phyloP scores from a whole-genome alignment of 2,329 filamentous ascomycete genomes.

The Pezicula carpinea region DNA sequence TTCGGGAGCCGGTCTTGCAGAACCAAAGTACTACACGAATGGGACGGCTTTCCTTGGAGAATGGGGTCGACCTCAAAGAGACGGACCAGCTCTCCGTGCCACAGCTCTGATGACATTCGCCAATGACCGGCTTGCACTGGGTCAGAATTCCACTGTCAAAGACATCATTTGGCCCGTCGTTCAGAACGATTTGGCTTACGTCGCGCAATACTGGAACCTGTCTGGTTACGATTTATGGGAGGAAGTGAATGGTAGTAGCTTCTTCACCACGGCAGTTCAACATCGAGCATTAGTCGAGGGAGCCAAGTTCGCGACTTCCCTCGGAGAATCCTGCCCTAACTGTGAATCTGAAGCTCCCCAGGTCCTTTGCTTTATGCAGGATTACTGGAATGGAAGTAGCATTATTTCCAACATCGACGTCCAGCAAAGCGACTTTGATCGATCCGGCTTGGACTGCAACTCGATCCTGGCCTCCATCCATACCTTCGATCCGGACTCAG shows the following conservation, averaged over 20 bases:
- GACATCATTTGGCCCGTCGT: slow-evolving; percentile 65
- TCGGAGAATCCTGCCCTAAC: slow-evolving; percentile 52
- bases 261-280: slow-evolving; percentile 67
- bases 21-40: slow-evolving; percentile 67
- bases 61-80: slow-evolving; percentile 74
- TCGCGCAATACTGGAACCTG: slow-evolving; percentile 62
- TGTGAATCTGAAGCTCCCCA: slow-evolving; percentile 62
- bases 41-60: slow-evolving; percentile 52
- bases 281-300: slow-evolving; percentile 66
- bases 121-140: slow-evolving; percentile 62
- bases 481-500: slow-evolving; percentile 54
- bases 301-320: slow-evolving; percentile 52
- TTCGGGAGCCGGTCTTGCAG: slow-evolving; percentile 49
- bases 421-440: slow-evolving; percentile 42
- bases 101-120: slow-evolving; percentile 66
- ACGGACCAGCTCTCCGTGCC: slow-evolving; percentile 72
- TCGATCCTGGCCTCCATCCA: slow-evolving; percentile 60
- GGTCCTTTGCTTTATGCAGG: slow-evolving; percentile 65
- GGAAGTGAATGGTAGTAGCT: slow-evolving; percentile 68
- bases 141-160: slow-evolving; percentile 34
- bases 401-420: slow-evolving; percentile 62
- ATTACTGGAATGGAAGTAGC: slow-evolving; percentile 62
- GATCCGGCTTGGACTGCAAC: slow-evolving; percentile 66
- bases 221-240: slow-evolving; percentile 73
- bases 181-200: slow-evolving; percentile 67